Base-by-base conservation (phyloP, 345 rosid genomes). In the Sisymbrium altissimum region DNA sequence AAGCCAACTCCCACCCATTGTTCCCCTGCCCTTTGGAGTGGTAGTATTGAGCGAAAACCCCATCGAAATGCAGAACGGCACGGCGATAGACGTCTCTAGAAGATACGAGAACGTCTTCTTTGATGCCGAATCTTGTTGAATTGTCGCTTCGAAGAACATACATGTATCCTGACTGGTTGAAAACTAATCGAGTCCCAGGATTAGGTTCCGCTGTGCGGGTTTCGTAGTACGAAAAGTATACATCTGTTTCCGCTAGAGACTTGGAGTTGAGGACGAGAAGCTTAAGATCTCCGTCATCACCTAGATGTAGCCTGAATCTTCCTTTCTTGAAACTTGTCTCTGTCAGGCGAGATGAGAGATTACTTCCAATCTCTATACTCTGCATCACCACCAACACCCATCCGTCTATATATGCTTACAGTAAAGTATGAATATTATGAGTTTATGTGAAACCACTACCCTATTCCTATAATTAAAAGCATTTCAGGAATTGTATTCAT, bases 31-130 rank as follows among this genome's bases (percentile, higher is more conserved):
- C 48, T 75, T 72, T 90, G 5, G 86, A 84, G 71, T 86, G 83
- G 14, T 71, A 78, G 33, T 88, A 86, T 12, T 75, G 81, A 77
- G 88, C 81, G 27, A 91, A 77, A 64, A 84, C 83, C 3, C 95
- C 86, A 62, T 87, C 88, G 30, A 65, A 79, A n/a, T 88, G 92
- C 9, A 88, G 33, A 39, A 76, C 74, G 7, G 77, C 86, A 44
- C 92, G 74, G 54, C 45, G 83, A 61, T 84, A 87, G 29, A 62
- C 76, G 4, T 79, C n/a, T n/a, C n/a, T 38, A 7, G 36, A 70
- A 0, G 55, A 9, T 1, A 33, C 32, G n/a, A 18, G 80, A 68
- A 4, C 54, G 29, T 23, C 38, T 66, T 40, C 4, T 14, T 13
- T 39, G 6, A 9, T 32, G 32, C 0, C 1, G 7, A 84, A 60